A percentile compares a stretch with the other conserved stretches of the same genome.
These are phyloP conservation scores for Prosopis cineraria DNA, from an alignment of 306 rosid species.

Conservation along the genomic window DNA sequence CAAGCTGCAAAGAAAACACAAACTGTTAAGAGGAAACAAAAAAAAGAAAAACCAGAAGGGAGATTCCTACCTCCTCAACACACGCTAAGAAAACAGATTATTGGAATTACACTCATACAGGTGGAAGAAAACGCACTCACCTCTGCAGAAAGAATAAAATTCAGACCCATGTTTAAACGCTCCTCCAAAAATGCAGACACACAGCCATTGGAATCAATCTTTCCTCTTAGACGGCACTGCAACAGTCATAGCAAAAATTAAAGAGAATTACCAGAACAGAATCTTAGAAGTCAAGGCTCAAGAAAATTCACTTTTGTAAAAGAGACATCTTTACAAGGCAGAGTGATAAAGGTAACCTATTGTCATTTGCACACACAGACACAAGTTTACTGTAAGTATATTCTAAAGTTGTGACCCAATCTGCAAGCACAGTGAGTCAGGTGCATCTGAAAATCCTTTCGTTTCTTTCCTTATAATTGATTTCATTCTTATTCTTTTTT, in stretches of 20 bases:
- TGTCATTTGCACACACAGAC: neutral
- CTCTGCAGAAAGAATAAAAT: slow-evolving; percentile 61
- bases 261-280: neutral
- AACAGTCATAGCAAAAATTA: slow-evolving; percentile 27
- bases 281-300: neutral
- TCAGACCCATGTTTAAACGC: slow-evolving; percentile 64
- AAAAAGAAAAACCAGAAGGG: neutral
- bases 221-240: slow-evolving; percentile 20
- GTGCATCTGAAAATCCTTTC: neutral
- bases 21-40: slow-evolving; percentile 16
- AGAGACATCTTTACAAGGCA: neutral
- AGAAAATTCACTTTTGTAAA: neutral
- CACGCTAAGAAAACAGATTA: neutral
- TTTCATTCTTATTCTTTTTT: neutral
- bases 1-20: slow-evolving; percentile 63
- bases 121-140: slow-evolving; percentile 30
- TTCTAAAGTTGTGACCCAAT: neutral
- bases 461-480: neutral
- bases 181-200: slow-evolving; percentile 81
- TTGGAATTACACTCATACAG: neutral
- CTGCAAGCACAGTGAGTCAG: neutral
- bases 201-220: slow-evolving; percentile 19
- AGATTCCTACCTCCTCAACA: neutral
- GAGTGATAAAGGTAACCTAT: too few species aligned
- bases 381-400: neutral